Base-by-base conservation (phyloP, 371 early-diverging fungal species). In the Nematocida homosporus region DNA sequence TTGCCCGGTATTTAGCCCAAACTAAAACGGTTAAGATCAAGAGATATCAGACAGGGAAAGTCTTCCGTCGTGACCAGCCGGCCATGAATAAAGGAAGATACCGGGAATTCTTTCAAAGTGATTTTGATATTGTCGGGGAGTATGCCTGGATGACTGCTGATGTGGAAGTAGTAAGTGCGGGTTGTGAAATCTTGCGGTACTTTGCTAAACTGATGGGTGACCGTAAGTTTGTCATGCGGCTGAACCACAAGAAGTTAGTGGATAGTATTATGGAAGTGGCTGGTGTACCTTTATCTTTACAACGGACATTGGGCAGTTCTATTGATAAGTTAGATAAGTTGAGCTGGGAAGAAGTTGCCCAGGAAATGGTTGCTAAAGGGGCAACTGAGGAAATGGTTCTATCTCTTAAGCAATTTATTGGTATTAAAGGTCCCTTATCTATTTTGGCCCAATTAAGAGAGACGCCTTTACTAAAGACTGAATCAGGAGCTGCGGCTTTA, bases 21-120 rank as follows among this genome's bases (percentile, higher is more conserved):
- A 91, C 93, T 79, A 90, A 88, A 85, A 89, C 97, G 65, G 29
- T 41, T 35, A 82, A 78, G 66, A 81, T 83, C 30, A 94, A 94
- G 84, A 87, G 96, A 63, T 98, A 94, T 86, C 96, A 96, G 66
- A 94, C 97, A 65, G 99, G 93, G 80, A 96, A 95, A 83, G 97
- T 97, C 20, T 98, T 93, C 86, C 88, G 99, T 59, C 88, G 99
- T 72, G 99, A 97, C 85, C 93, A 96, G 84, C 97, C 97, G 53
- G 91, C 93, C 20, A 89, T 96, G 89, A 91, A 90, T 66, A 93
- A 92, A 83, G 97, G 99, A 8, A 88, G 97, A 47, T 91, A 94
- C 89, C 87, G 99, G 81, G 99, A 98, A 86, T 98, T 98, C 81
- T 91, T 88, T 83, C 97, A 98, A 86, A 95, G 96, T 82, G 99